Conservation (phyloP, 1,284 basidiomycete genomes). For the Ustilago sp. region DNA sequence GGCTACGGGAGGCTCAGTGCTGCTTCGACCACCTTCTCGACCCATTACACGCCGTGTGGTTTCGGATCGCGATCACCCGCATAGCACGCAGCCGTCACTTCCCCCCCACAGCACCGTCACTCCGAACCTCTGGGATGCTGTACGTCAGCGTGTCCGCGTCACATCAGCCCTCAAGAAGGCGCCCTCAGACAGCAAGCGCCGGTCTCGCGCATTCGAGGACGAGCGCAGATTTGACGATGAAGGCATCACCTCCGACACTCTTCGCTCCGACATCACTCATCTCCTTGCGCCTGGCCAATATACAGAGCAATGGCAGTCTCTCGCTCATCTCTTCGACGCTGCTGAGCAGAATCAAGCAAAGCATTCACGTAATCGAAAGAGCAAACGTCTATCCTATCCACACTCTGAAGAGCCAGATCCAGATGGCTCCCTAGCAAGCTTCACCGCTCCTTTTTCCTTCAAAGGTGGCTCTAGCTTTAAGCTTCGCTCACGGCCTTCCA, state of each 20-base stretch:
- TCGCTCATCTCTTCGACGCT: constrained; percentile 56
- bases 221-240: constrained; percentile 54
- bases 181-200: constrained; percentile 18
- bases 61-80: constrained; percentile 39
- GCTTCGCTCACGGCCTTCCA: constrained; percentile 31
- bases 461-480: constrained; percentile 42
- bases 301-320: constrained; percentile 57
- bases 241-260: constrained; percentile 52
- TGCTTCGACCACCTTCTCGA: constrained; percentile 22
- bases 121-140: constrained; percentile 43
- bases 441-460: constrained; percentile 27
- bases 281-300: constrained; percentile 47
- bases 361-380: constrained; percentile 18
- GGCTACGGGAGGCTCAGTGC: constrained; percentile 23
- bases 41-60: constrained; percentile 43
- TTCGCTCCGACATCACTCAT: constrained; percentile 37
- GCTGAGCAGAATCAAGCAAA: constrained; percentile 2
- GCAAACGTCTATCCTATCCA: constrained; percentile 28
- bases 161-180: constrained; percentile 32
- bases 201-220: constrained; percentile 36
- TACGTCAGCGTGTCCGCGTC: constrained; percentile 45
- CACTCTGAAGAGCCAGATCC: constrained; percentile 19
- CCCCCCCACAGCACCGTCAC: constrained; percentile 28
- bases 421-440: constrained; percentile 40
- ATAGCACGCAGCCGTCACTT: constrained; percentile 34